A percentile compares a stretch with the other conserved stretches of the same genome.
Evolutionary conservation across 192 early-diverging fungal genomes (phyloP).

Genomic region (Glomus cerebriforme): DNA sequence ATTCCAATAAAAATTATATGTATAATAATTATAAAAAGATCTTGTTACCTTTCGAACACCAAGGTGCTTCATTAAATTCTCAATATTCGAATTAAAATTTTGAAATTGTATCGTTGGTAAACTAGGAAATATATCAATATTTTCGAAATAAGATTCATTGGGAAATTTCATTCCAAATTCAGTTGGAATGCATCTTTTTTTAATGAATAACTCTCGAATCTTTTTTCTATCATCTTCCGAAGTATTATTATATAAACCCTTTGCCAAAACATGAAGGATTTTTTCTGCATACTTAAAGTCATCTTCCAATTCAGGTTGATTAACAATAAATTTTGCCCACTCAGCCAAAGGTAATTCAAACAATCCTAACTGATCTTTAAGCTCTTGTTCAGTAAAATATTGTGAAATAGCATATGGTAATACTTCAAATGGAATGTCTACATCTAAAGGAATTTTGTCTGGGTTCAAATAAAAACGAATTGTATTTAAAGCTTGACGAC

Average conservation of each 20-base stretch:
- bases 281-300: constrained; percentile 67
- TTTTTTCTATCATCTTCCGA: constrained; percentile 38
- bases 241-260: constrained; percentile 44
- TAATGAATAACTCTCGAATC: constrained; percentile 34
- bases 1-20: neutral
- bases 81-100: constrained; percentile 57
- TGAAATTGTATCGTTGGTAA: constrained; percentile 68
- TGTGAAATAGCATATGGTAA: constrained; percentile 7
- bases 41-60: constrained; percentile 71
- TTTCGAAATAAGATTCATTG: constrained; percentile 72
- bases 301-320: constrained; percentile 23
- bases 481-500: constrained; percentile 41
- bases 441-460: neutral
- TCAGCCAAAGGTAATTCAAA: neutral
- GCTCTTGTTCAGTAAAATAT: neutral
- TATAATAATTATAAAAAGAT: neutral
- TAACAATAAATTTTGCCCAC: constrained; percentile 6
- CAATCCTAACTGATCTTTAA: constrained; percentile 13
- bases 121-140: no score
- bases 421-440: neutral
- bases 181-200: constrained; percentile 69
- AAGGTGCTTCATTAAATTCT: constrained; percentile 47
- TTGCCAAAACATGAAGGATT: constrained; percentile 55
- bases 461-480: constrained; percentile 65
- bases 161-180: constrained; percentile 67